phyloP scores from a whole-genome alignment of 768 basidiomycete species.

The Vararia minispora region DNA sequence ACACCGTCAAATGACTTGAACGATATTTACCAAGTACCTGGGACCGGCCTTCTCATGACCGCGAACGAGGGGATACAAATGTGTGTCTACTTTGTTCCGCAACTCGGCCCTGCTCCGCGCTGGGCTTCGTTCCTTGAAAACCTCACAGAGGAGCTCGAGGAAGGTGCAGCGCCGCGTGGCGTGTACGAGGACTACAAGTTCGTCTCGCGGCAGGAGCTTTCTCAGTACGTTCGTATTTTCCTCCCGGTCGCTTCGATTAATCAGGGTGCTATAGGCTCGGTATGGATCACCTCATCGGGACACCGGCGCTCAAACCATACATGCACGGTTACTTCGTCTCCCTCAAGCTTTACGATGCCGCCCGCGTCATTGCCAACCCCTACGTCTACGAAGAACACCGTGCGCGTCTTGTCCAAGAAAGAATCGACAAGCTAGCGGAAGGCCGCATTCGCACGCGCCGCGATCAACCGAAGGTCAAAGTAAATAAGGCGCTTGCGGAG shows the following conservation, averaged over 20 bases:
- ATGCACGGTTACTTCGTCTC: constrained; percentile 99
- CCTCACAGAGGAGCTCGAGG: constrained; percentile 98
- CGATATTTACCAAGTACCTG: constrained; percentile 81
- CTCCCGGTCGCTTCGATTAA: not conserved
- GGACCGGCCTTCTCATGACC: constrained; percentile 80
- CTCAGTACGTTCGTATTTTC: constrained; percentile 43
- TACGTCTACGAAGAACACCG: constrained; percentile 93
- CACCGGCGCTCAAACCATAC: constrained; percentile 93
- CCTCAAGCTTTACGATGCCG: constrained; percentile 91
- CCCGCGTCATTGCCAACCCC: constrained; percentile 91
- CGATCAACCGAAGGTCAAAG: constrained; percentile 52
- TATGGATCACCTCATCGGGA: constrained; percentile 91
- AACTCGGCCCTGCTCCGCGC: constrained; percentile 89
- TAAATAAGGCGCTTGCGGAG: constrained; percentile 82
- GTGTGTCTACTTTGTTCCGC: constrained; percentile 90
- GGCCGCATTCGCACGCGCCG: constrained; percentile 83
- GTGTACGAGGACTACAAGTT: constrained; percentile 98
- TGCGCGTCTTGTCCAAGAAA: constrained; percentile 76
- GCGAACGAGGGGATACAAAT: constrained; percentile 97
- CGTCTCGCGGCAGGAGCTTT: constrained; percentile 77
- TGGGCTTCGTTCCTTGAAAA: constrained; percentile 99
- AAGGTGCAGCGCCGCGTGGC: constrained; percentile 48
- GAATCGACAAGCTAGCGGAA: constrained; percentile 90
- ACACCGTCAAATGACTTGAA: constrained; percentile 87
- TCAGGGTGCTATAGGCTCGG: constrained; percentile 49